Percentiles rank a stretch among this genome's conserved stretches.
phyloP scores from a whole-genome alignment of 2,329 filamentous ascomycete genomes.

The Zymoseptoria tritici region DNA sequence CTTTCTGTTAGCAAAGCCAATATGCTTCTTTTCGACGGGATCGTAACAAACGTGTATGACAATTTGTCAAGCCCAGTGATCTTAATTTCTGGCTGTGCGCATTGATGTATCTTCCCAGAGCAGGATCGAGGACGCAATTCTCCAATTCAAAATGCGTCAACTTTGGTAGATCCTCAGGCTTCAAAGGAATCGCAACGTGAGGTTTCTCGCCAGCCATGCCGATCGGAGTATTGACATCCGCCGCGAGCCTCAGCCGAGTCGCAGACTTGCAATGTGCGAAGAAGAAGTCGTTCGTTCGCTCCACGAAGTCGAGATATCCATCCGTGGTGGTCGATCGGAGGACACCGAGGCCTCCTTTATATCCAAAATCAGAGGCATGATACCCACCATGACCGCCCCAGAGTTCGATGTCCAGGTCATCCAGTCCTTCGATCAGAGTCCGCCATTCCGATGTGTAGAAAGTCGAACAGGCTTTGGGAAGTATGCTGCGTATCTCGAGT shows the following conservation, averaged over 20 bases:
- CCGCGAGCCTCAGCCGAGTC: neutral
- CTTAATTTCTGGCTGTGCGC: neutral
- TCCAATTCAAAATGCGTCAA: neutral
- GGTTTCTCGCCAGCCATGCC: neutral
- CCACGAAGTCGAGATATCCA: neutral
- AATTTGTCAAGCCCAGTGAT: neutral
- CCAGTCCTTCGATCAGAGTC: neutral
- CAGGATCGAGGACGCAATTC: neutral
- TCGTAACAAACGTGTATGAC: neutral
- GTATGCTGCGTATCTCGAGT: neutral
- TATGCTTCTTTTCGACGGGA: neutral
- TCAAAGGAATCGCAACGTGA: neutral
- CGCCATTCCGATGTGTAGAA: neutral
- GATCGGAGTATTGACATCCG: neutral
- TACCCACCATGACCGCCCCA: neutral
- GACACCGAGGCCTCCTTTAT: neutral
- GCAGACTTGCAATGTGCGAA: neutral
- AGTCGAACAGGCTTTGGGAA: neutral
- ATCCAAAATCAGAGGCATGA: neutral
- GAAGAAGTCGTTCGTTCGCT: neutral
- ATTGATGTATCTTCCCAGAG: neutral
- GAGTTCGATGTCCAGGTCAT: neutral
- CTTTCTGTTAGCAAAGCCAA: neutral
- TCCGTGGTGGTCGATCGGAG: neutral
- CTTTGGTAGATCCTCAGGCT: neutral